Conservation (phyloP, 139 green algal genomes). For the Eudorina sp. region DNA sequence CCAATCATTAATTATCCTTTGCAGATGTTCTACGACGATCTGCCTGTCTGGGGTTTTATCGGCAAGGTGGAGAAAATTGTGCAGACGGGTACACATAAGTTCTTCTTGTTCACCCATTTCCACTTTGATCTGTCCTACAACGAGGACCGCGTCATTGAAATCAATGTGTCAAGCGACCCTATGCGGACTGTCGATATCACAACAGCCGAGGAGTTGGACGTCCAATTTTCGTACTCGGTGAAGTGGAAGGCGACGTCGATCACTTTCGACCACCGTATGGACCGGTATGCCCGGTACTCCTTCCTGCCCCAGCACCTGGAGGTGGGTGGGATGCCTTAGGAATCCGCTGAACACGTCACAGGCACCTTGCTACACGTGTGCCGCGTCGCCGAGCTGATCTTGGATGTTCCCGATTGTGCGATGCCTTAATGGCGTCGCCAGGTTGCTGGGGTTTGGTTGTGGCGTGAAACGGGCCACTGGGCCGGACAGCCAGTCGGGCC, state of each 20-base stretch:
- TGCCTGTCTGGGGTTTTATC: conserved; percentile 98
- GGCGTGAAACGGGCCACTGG: no score
- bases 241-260: conserved; percentile 85
- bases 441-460: no score
- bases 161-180: conserved; percentile 90
- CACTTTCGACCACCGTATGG: conserved; percentile 88
- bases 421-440: no score
- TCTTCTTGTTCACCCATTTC: conserved; percentile 95
- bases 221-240: conserved; percentile 90
- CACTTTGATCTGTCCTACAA: conserved; percentile 96
- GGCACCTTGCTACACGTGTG: no score
- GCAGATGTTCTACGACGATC: conserved; percentile 94
- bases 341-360: no score
- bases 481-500: no score
- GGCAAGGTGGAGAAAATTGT: conserved; percentile 86
- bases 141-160: conserved; percentile 88
- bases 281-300: conserved; percentile 91
- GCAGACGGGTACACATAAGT: conserved; percentile 47
- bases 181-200: conserved; percentile 86
- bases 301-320: conserved; percentile 96
- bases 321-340: conserved; percentile 54
- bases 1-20: no score
- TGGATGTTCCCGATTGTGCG: no score
- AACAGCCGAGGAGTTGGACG: conserved; percentile 31
- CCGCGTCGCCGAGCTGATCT: no score